These are phyloP conservation scores for Arachis monticola DNA, from an alignment of 331 rosid species.

Conservation along the genomic window DNA sequence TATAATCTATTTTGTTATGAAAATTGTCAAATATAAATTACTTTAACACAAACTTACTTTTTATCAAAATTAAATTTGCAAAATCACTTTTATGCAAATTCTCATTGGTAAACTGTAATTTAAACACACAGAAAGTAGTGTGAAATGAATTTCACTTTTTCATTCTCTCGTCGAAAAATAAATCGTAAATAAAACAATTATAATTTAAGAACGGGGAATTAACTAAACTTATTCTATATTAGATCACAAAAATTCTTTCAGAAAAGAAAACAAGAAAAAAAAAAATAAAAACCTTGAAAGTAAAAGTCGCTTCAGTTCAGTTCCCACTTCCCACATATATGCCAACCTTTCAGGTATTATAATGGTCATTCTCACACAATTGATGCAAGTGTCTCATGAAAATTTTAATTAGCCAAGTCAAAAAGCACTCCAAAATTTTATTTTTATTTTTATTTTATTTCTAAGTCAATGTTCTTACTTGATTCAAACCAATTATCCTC, in stretches of 20 bases:
- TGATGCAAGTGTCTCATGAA: neutral
- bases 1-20: too few species aligned
- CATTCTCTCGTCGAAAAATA: neutral
- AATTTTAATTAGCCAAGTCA: neutral
- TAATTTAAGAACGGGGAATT: neutral
- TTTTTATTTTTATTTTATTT: neutral
- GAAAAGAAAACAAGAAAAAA: neutral
- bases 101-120: too few species aligned
- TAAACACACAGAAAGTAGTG: neutral
- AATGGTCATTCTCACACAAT: neutral
- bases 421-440: too few species aligned
- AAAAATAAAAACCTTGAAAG: neutral
- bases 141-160: neutral
- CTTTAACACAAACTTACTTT: too few species aligned
- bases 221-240: neutral
- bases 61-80: too few species aligned
- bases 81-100: too few species aligned
- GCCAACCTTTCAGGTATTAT: neutral
- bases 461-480: neutral
- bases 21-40: too few species aligned
- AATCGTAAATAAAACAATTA: neutral
- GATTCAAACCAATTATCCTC: neutral
- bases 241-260: neutral
- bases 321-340: neutral
- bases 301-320: neutral